Evolutionary conservation across 805 yeast genomes (phyloP).

Genomic region (Candida suzukii): DNA sequence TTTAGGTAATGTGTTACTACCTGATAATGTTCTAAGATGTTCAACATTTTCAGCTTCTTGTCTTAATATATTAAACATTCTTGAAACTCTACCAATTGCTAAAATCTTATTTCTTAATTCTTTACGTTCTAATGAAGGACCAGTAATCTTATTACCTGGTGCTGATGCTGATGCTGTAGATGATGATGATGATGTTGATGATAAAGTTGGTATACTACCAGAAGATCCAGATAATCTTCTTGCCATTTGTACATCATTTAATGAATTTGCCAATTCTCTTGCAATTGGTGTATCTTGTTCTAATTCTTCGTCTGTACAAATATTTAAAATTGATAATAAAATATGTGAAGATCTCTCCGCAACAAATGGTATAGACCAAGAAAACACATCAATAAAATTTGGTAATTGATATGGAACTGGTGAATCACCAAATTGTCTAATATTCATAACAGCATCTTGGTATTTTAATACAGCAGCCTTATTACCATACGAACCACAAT

Average conservation of each 20-base stretch:
- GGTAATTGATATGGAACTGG: conserved; percentile 98
- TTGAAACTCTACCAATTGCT: conserved; percentile 92
- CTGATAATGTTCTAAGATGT: conserved; percentile 65
- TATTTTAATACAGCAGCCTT: conserved; percentile 93
- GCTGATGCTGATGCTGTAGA: too few species aligned
- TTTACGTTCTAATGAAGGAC: conserved; percentile 23
- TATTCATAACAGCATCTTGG: conserved; percentile 88
- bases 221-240: neutral
- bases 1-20: conserved; percentile 68
- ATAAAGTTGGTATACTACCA: too few species aligned
- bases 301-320: conserved; percentile 92
- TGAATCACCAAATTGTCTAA: conserved; percentile 84
- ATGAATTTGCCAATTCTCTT: conserved; percentile 28
- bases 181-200: too few species aligned
- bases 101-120: conserved; percentile 77
- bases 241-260: conserved; percentile 14
- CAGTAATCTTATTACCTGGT: neutral
- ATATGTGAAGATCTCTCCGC: conserved; percentile 95
- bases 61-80: conserved; percentile 86
- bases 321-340: conserved; percentile 81
- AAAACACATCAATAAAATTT: conserved; percentile 92
- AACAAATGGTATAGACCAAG: conserved; percentile 96
- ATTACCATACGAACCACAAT: conserved; percentile 85
- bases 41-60: conserved; percentile 86
- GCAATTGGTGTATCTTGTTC: conserved; percentile 62